Conservation (phyloP, 1,284 basidiomycete genomes). For the Hypsizygus ulmarius region DNA sequence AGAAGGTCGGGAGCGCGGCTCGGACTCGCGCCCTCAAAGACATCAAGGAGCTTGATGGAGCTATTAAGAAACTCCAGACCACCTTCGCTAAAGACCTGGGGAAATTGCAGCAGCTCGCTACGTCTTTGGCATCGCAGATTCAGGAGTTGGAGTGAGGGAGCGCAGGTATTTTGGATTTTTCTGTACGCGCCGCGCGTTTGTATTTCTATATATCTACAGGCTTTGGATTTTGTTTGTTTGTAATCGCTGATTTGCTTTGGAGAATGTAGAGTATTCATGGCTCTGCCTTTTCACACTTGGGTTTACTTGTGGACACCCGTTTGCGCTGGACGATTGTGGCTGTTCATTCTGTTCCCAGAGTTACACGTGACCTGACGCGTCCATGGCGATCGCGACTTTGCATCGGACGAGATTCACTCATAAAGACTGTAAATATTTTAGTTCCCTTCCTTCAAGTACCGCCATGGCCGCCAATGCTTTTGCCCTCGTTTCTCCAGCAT, state of each 20-base stretch:
- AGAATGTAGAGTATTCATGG: background rate
- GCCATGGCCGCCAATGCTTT: constrained; percentile 36
- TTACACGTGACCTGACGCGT: constrained; percentile 16
- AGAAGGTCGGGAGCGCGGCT: constrained; percentile 13
- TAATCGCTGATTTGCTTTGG: background rate
- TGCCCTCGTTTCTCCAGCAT: constrained; percentile 45
- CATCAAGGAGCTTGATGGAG: constrained; percentile 18
- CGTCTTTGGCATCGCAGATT: constrained; percentile 15
- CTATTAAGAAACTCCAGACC: constrained; percentile 21
- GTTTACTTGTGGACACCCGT: background rate
- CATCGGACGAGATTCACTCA: background rate
- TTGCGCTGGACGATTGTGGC: too few relatives aligned
- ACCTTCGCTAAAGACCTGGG: constrained; percentile 20
- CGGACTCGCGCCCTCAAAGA: constrained; percentile 18
- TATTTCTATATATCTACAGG: constrained; percentile 14
- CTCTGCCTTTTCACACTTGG: constrained; percentile 1
- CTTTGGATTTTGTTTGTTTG: constrained; percentile 14
- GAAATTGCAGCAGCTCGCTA: constrained; percentile 19
- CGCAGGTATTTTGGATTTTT: constrained; percentile 1
- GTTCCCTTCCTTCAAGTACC: background rate
- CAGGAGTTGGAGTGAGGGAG: constrained; percentile 14
- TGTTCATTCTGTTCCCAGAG: background rate
- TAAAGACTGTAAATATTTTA: background rate
- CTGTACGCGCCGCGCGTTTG: background rate
- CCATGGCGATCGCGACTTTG: constrained; percentile 10